These are phyloP conservation scores for Hibiscus trionum DNA, from an alignment of 345 rosid species.

Conservation along the genomic window DNA sequence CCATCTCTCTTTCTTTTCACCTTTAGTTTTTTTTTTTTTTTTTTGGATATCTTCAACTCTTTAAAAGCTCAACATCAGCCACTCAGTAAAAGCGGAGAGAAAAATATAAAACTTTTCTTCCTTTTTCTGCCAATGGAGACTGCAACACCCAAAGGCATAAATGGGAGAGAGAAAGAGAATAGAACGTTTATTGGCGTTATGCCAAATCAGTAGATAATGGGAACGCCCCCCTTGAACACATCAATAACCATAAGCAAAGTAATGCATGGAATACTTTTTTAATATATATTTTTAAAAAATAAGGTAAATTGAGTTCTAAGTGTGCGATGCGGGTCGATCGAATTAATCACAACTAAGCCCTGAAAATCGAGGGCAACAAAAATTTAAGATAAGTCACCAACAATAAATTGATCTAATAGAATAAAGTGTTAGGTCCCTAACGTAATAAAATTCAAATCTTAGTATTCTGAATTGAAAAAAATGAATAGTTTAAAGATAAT, in stretches of 20 bases:
- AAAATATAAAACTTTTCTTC: background rate
- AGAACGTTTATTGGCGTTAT: conserved; percentile 16
- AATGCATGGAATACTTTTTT: background rate
- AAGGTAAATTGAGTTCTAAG: no score
- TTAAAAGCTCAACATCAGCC: conserved; percentile 1
- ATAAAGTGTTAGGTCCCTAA: no score
- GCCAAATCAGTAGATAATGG: conserved; percentile 9
- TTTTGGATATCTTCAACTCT: background rate
- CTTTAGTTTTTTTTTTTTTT: background rate
- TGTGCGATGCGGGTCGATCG: no score
- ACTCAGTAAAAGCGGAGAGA: background rate
- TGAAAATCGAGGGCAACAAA: no score
- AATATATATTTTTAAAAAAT: no score
- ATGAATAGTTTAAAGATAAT: no score
- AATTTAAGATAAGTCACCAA: no score
- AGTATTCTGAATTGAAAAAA: no score
- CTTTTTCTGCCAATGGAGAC: background rate
- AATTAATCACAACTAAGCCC: no score
- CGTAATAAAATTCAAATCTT: no score
- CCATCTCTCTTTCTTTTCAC: conserved; percentile 24
- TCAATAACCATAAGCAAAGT: background rate
- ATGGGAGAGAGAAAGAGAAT: background rate
- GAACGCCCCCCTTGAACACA: background rate
- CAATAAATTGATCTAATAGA: no score
- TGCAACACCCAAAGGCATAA: background rate